Evolutionary conservation across 768 basidiomycete species (phyloP).

Genomic region (Pleurotus citrinopileatus): DNA sequence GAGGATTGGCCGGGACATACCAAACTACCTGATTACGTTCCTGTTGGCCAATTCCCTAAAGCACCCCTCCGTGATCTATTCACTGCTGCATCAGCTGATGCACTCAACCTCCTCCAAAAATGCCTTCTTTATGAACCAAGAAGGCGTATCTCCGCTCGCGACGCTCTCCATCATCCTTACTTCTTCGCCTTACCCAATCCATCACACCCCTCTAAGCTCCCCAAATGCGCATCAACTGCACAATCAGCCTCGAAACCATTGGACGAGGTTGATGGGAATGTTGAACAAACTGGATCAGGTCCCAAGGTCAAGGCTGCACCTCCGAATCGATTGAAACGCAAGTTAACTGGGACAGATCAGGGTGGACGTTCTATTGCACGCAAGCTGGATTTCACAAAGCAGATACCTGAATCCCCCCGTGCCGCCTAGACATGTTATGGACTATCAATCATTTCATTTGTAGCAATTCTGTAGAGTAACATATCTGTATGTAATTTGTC

Average conservation of each 20-base stretch:
- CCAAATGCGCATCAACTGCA: conserved; percentile 52
- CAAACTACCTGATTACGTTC: conserved; percentile 86
- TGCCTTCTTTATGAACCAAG: conserved; percentile 86
- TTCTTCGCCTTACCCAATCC: conserved; percentile 86
- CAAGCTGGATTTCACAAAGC: conserved; percentile 67
- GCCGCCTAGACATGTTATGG: neutral
- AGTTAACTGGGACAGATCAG: conserved; percentile 53
- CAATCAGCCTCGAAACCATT: conserved; percentile 50
- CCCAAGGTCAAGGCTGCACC: conserved; percentile 49
- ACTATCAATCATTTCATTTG: neutral
- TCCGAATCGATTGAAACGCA: conserved; percentile 66
- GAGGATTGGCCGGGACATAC: conserved; percentile 97
- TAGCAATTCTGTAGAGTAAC: neutral
- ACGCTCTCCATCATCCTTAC: conserved; percentile 84
- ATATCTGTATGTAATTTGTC: neutral
- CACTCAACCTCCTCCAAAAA: conserved; percentile 76
- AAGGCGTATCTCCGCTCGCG: conserved; percentile 73
- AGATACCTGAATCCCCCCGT: conserved; percentile 29
- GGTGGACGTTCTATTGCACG: conserved; percentile 59
- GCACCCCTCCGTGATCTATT: conserved; percentile 83
- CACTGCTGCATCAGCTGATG: conserved; percentile 84
- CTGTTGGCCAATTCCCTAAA: conserved; percentile 84
- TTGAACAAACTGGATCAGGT: conserved; percentile 47
- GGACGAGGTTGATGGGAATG: conserved; percentile 78
- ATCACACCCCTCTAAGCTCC: conserved; percentile 84